These are phyloP conservation scores for Sphaerulina populicola DNA, from an alignment of 2,329 filamentous ascomycete genomes.

Conservation along the genomic window DNA sequence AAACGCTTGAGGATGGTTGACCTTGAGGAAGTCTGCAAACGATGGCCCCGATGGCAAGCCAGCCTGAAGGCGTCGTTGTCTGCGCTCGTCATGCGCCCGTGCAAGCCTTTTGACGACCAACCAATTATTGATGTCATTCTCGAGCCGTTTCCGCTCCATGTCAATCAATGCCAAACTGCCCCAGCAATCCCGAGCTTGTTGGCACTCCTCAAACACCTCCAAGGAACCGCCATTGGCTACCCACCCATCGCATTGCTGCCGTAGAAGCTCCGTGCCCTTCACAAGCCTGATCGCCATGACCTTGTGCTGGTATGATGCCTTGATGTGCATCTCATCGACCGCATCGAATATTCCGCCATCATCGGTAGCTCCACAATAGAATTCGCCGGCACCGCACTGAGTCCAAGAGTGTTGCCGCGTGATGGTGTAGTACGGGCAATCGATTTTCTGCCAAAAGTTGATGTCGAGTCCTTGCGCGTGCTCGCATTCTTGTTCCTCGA, in stretches of 20 bases:
- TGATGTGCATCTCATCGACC: slow-evolving; percentile 4
- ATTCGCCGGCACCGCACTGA: slow-evolving; percentile 15
- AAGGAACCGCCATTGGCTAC: neutral
- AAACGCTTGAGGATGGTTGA: neutral
- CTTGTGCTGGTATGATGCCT: neutral
- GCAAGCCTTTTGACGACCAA: slow-evolving; percentile 1
- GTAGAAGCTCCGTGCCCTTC: neutral
- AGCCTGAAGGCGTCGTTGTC: neutral
- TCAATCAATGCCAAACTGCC: neutral
- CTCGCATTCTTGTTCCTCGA: slow-evolving; percentile 14
- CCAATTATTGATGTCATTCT: neutral
- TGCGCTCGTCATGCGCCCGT: neutral
- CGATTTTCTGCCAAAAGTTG: slow-evolving; percentile 16
- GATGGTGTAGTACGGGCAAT: slow-evolving; percentile 17
- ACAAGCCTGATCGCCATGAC: neutral
- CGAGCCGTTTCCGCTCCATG: neutral
- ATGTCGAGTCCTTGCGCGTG: slow-evolving; percentile 15
- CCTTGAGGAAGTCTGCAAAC: neutral
- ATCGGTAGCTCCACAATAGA: slow-evolving; percentile 15
- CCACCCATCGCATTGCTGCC: neutral
- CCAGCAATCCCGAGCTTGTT: neutral
- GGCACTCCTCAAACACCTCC: neutral
- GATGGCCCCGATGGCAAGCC: neutral
- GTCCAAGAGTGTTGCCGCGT: neutral
- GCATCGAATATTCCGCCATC: slow-evolving; percentile 13